These are phyloP conservation scores for Pichia phayaonensis DNA, from an alignment of 805 yeast genomes.

Conservation along the genomic window DNA sequence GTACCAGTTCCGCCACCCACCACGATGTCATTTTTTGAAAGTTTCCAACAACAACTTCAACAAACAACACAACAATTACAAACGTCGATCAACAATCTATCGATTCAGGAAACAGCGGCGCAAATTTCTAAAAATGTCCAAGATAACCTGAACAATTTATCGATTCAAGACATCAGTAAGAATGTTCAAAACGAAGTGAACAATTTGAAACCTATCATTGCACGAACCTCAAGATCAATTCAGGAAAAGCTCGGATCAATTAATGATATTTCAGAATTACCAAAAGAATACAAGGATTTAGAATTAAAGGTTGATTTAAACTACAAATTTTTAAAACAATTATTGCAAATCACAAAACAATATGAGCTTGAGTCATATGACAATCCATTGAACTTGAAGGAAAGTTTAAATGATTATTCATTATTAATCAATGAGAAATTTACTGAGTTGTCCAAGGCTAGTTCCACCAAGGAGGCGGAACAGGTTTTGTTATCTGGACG, in stretches of 20 bases:
- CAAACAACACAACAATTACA: constrained; percentile 17
- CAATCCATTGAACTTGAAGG: constrained; percentile 72
- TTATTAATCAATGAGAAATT: constrained; percentile 49
- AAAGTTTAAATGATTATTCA: constrained; percentile 56
- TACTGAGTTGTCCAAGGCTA: constrained; percentile 53
- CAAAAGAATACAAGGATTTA: constrained; percentile 60
- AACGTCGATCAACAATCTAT: constrained; percentile 24
- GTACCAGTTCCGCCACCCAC: too few relatives aligned
- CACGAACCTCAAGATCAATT: constrained; percentile 51
- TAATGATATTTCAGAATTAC: constrained; percentile 65
- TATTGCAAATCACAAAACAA: constrained; percentile 47
- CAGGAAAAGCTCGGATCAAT: constrained; percentile 55
- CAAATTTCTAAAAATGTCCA: constrained; percentile 24
- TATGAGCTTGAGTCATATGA: constrained; percentile 73
- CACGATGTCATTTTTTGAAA: constrained; percentile 18
- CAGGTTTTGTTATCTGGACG: constrained; percentile 36
- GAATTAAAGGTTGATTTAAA: constrained; percentile 62
- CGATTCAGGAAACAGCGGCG: constrained; percentile 30
- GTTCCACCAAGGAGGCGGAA: constrained; percentile 61
- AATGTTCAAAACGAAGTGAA: constrained; percentile 30
- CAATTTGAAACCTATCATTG: constrained; percentile 41
- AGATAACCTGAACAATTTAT: constrained; percentile 29
- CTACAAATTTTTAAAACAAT: constrained; percentile 48
- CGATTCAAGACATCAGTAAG: too few relatives aligned
- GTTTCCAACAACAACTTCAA: constrained; percentile 18